These are phyloP conservation scores for Solidago caesia DNA, from an alignment of 129 eudicot genomes.

Conservation along the genomic window DNA sequence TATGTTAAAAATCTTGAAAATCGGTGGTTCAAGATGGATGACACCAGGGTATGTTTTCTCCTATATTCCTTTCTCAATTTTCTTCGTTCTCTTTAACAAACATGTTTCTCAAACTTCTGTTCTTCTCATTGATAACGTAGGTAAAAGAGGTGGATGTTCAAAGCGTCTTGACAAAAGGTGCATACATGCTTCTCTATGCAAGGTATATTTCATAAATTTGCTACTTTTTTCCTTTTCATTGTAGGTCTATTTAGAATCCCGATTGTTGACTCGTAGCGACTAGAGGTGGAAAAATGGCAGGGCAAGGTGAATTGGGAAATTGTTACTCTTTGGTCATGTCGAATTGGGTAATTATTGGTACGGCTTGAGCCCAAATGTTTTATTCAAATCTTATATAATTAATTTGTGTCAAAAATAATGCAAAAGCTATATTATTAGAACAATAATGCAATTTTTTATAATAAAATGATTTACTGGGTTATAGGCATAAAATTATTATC, in stretches of 20 bases:
- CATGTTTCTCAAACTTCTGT: background rate
- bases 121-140: conserved; percentile 28
- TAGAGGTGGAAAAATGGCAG: background rate
- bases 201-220: conserved; percentile 43
- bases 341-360: no score
- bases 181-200: conserved; percentile 89
- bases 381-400: no score
- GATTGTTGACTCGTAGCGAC: background rate
- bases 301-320: no score
- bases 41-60: conserved; percentile 57
- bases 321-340: no score
- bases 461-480: no score
- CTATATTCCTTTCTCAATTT: background rate
- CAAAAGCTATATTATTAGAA: no score
- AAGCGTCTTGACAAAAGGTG: conserved; percentile 63
- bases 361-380: no score
- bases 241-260: background rate
- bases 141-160: conserved; percentile 65
- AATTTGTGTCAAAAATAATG: no score
- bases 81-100: background rate
- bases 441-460: no score
- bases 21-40: conserved; percentile 87
- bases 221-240: background rate
- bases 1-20: conserved; percentile 70
- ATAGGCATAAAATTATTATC: no score